Evolutionary conservation across 1,284 basidiomycete species (phyloP).

Genomic region (Melampsora medusae): DNA sequence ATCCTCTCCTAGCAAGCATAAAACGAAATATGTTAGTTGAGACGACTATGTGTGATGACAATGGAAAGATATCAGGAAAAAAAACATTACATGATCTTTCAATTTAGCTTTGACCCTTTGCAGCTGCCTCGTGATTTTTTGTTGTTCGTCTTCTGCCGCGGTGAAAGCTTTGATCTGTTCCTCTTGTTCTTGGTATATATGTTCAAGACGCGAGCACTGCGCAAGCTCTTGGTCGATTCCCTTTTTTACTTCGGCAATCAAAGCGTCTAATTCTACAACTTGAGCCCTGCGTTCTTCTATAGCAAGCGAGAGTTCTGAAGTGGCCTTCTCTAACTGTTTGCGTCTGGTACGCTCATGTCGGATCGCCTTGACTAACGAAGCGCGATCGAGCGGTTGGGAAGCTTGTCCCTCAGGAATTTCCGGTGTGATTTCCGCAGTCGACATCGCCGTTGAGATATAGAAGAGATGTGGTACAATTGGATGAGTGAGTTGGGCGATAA

Average conservation of each 20-base stretch:
- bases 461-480: too few relatives aligned
- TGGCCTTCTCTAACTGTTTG: neutral
- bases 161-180: neutral
- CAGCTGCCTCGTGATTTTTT: neutral
- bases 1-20: neutral
- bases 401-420: too few relatives aligned
- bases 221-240: neutral
- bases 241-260: neutral
- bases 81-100: neutral
- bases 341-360: constrained; percentile 4
- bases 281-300: neutral
- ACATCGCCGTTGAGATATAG: too few relatives aligned
- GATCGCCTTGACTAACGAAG: neutral
- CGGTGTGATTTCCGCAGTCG: too few relatives aligned
- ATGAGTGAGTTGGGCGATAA: too few relatives aligned
- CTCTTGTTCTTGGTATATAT: neutral
- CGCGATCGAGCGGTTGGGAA: neutral
- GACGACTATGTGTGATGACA: neutral
- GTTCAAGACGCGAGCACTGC: neutral
- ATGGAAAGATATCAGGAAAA: neutral
- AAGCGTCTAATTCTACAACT: neutral
- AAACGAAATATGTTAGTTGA: neutral
- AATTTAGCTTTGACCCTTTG: constrained; percentile 1
- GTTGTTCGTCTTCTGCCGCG: neutral
- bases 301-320: constrained; percentile 1